Evolutionary conservation across 148 eudicot genomes (phyloP).

Genomic region (Amaranthus hypochondriacus): DNA sequence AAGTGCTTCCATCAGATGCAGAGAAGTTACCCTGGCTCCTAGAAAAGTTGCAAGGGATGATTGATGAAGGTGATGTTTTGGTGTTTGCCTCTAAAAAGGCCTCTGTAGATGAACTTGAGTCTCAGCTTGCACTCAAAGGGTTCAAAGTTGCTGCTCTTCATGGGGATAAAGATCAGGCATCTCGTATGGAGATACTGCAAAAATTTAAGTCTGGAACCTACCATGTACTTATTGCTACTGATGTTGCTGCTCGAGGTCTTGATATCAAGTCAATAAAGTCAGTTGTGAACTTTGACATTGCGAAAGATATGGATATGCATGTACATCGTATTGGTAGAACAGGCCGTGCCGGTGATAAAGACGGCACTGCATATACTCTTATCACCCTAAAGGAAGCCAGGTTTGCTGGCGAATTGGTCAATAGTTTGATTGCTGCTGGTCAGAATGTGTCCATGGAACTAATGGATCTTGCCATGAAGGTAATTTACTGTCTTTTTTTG

Average conservation of each 20-base stretch:
- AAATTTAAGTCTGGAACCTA: slow-evolving; percentile 80
- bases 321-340: slow-evolving; percentile 99
- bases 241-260: slow-evolving; percentile 99
- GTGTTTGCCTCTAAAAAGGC: slow-evolving; percentile 97
- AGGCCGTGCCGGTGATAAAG: slow-evolving; percentile 99
- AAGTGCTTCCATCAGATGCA: slow-evolving; percentile 74
- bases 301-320: slow-evolving; percentile 99
- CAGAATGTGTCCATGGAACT: slow-evolving; percentile 81
- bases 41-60: slow-evolving; percentile 73
- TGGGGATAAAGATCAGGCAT: slow-evolving; percentile 96
- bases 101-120: slow-evolving; percentile 83
- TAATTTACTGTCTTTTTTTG: slow-evolving; percentile 24
- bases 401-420: slow-evolving; percentile 92
- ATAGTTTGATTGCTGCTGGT: slow-evolving; percentile 95
- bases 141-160: slow-evolving; percentile 96
- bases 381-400: slow-evolving; percentile 91
- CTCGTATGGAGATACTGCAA: slow-evolving; percentile 87
- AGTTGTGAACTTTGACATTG: slow-evolving; percentile 94
- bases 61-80: slow-evolving; percentile 92
- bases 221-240: slow-evolving; percentile 95
- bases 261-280: slow-evolving; percentile 97
- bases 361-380: slow-evolving; percentile 92
- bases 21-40: slow-evolving; percentile 93
- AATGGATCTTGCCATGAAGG: slow-evolving; percentile 99
- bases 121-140: slow-evolving; percentile 64